Base-by-base conservation (phyloP, 371 early-diverging fungal genomes). In the Rhizopus arrhizus region DNA sequence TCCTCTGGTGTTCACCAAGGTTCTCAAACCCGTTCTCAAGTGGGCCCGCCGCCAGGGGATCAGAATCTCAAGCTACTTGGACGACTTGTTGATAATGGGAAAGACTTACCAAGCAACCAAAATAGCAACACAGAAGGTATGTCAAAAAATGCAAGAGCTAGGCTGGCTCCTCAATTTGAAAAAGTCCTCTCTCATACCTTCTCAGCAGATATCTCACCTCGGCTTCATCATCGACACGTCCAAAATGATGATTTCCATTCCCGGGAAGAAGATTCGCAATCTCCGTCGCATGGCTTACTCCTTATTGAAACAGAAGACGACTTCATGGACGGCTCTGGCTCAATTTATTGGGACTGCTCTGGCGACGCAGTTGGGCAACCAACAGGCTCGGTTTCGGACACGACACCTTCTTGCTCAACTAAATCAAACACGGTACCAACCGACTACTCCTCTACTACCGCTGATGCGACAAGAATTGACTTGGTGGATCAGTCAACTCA, bases 1-100 rank as follows among this genome's bases (percentile, higher is more conserved):
- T 2, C 80, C 83, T 1, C 59, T 56, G 4, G 70, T 73, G 9
- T 83, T 84, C 49, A 81, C 78, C 5, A 72, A 70, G 42, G 58
- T 76, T 2, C 32, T 11, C 40, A 40, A 22, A 28, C 74, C 75
- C 9, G 22, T 77, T 4, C 59, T 75, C 9, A 35, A 58, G 2
- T 69, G 70, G 73, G 68, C 73, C 0, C 62, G 77, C 0, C 56
- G 59, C 1, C 13, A 53, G 16, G 57, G 58, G 13, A 47, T 59
- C 3, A 32, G 53, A 16, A 28, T 47, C 16, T 22, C 22, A 22
- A 28, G 28, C 4, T 47, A 47, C 11, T 5, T 47, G 6, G 60
- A 56, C 60, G 63, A 62, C 48, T 57, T 36, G 49, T 34, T 62
- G 3, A 13, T 62, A 2, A 45, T 59, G 10, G 67, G 53, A n/a